Conservation (phyloP, 2,329 filamentous ascomycete species). For the Neurospora sp. region DNA sequence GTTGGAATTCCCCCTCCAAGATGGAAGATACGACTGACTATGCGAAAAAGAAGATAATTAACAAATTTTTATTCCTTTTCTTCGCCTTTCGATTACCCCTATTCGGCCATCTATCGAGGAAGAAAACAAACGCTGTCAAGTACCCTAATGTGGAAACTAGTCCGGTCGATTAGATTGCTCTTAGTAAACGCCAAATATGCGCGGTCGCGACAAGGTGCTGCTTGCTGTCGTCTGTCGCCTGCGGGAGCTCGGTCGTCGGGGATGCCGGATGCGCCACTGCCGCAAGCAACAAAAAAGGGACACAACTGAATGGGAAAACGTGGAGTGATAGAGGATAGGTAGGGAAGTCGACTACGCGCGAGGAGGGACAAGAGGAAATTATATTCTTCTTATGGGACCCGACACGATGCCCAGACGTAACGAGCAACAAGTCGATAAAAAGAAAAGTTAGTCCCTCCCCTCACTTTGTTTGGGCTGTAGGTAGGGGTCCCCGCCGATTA, state of each 20-base stretch:
- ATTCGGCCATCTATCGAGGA: neutral
- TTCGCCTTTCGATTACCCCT: neutral
- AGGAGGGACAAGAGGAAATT: neutral
- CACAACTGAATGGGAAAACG: neutral
- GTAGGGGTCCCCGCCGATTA: constrained; percentile 11
- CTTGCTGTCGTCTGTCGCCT: neutral
- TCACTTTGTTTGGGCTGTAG: neutral
- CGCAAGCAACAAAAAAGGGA: neutral
- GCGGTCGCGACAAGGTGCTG: neutral
- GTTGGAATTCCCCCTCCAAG: neutral
- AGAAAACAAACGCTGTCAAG: neutral
- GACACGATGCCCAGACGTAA: neutral
- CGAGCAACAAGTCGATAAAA: neutral
- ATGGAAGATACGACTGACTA: constrained; percentile 8
- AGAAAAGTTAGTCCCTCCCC: neutral
- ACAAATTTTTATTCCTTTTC: neutral
- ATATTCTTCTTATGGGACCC: neutral
- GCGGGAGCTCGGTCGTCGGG: neutral
- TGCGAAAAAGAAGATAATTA: neutral
- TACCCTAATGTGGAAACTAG: neutral
- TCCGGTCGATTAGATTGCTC: neutral
- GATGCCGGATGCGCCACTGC: neutral
- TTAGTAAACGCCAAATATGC: neutral
- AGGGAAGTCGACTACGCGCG: neutral
- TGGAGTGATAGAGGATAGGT: neutral